phyloP scores from a whole-genome alignment of 163 green algal genomes.

The Scenedesmus sp. region DNA sequence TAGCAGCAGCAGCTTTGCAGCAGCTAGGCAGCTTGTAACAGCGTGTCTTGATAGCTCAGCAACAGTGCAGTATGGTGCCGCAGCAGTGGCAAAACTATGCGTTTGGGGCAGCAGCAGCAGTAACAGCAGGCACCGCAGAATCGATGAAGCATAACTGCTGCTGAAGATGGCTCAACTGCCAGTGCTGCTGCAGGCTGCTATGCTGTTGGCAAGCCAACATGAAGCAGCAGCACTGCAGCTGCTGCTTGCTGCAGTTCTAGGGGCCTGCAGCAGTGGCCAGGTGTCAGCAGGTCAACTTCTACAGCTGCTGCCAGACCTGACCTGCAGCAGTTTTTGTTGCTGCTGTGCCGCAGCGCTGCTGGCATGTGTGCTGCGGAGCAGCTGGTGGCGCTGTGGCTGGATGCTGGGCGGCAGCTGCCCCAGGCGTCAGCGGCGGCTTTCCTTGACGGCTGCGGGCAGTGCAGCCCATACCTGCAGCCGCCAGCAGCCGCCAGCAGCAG shows the following conservation, averaged over 20 bases:
- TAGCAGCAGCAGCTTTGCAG: not conserved
- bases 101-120: not conserved
- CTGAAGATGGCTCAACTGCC: not conserved
- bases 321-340: not conserved
- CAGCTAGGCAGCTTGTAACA: not conserved
- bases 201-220: not conserved
- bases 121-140: not conserved
- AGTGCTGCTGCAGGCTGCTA: not conserved
- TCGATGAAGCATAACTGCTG: not conserved
- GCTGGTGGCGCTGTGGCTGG: not conserved
- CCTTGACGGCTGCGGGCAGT: not conserved
- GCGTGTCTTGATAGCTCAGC: not conserved
- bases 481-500: not conserved
- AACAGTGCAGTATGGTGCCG: not conserved
- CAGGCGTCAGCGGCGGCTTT: not conserved
- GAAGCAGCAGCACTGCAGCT: not conserved
- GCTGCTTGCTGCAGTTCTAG: not conserved
- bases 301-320: not conserved
- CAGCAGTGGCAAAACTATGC: not conserved
- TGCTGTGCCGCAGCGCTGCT: not conserved
- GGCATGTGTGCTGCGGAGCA: not conserved
- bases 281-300: not conserved
- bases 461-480: not conserved
- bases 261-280: not conserved
- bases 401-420: not conserved